Base-by-base conservation (phyloP, 257 asterid genomes). In the Solanum piurae region DNA sequence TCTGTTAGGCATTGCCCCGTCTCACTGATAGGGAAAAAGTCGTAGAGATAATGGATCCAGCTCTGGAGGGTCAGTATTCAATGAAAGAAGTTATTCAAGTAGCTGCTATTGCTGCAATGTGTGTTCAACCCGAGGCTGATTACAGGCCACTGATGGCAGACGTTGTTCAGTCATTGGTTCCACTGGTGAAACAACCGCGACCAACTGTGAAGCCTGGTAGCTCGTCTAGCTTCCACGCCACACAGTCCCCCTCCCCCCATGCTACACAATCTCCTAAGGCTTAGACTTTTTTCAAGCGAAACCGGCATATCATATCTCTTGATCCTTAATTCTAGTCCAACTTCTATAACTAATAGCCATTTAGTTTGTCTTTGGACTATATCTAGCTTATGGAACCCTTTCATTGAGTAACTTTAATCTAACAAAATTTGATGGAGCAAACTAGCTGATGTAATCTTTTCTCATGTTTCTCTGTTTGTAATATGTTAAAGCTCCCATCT, bases 61-160 rank as follows among this genome's bases (percentile, higher is more conserved):
- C 89, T 12, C 38, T 96, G 58, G 99, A 95, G 89, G 98, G 98
- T 27, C 97, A 94, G 88, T 94, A 93, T 91, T 93, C 98, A 6
- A 90, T 92, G 95, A 95, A 95, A 93, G 99, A 96, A 88, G 97
- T 92, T 27, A 88, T 95, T 89, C 99, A 96, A 89, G 94, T 96
- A 9, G 98, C 98, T 0, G 98, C 99, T 23, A 95, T 96, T 64
- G 98, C 98, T 58, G 98, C 98, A 52, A 95, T 95, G 98, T 96
- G 98, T 80, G 95, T 96, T 23, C 98, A 95, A 64, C 91, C 98
- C 1, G 99, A 96, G 93, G 98, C 98, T 5, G 99, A 96, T 86
- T 96, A 96, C 89, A 88, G 98, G 90, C 99, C 99, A 29, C 89
- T 96, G 86, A 94, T 95, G 98, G 96, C 98, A 0, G 99, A 96